A percentile compares a stretch with the other conserved stretches of the same genome.
Conservation (phyloP, 2,329 filamentous ascomycete genomes). For the Sporothrix globosa region DNA sequence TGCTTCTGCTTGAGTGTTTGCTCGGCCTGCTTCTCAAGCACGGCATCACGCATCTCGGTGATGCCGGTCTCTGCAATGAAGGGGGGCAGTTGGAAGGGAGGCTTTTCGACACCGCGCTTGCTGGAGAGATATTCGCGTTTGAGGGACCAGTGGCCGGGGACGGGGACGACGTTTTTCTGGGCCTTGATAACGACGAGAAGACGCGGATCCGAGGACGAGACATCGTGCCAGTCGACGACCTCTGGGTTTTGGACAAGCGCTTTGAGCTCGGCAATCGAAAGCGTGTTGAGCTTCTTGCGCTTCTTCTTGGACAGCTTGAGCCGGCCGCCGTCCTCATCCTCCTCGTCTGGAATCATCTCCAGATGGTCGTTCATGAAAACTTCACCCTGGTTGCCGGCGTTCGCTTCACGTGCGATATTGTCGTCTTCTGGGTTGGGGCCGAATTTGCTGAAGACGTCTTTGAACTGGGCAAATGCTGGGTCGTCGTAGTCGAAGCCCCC, state of each 20-base stretch:
- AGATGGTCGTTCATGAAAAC: conserved; percentile 83
- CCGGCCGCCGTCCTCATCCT: conserved; percentile 53
- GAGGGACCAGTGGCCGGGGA: conserved; percentile 90
- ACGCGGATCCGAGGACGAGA: conserved; percentile 84
- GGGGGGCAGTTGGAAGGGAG: conserved; percentile 86
- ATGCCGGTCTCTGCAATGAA: conserved; percentile 99
- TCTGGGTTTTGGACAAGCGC: conserved; percentile 88
- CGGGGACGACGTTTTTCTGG: conserved; percentile 91
- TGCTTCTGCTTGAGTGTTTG: conserved; percentile 93
- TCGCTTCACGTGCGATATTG: conserved; percentile 64
- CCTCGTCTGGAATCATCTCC: conserved; percentile 83
- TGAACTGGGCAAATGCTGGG: conserved; percentile 81
- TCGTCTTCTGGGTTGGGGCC: conserved; percentile 66
- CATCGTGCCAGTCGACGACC: conserved; percentile 96
- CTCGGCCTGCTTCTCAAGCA: conserved; percentile 92
- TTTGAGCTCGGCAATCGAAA: conserved; percentile 92
- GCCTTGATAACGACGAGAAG: conserved; percentile 93
- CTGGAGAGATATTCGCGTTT: conserved; percentile 97
- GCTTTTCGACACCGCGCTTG: conserved; percentile 95
- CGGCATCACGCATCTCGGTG: conserved; percentile 95
- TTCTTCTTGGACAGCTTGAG: conserved; percentile 90
- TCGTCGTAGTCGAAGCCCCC: conserved; percentile 62
- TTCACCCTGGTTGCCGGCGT: conserved; percentile 76
- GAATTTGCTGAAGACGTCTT: conserved; percentile 80
- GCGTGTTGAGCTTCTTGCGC: conserved; percentile 84